A percentile compares a stretch with the other conserved stretches of the same genome.
Conservation (phyloP, 768 basidiomycete genomes). For the Serendipita sp. region DNA sequence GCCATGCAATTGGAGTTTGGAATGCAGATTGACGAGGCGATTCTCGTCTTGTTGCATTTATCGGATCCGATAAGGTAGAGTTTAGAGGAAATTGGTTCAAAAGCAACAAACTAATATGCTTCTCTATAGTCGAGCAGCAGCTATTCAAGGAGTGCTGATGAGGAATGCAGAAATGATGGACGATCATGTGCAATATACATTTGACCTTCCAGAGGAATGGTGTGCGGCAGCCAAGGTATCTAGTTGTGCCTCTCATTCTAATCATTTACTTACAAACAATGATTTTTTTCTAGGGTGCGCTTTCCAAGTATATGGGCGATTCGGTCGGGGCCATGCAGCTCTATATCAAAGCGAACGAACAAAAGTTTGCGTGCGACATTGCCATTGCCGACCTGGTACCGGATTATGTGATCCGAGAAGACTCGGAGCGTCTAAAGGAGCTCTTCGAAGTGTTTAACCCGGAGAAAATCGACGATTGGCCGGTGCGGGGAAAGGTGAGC, state of each 20-base stretch:
- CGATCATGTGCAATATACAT: conserved; percentile 16
- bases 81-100: neutral
- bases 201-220: conserved; percentile 72
- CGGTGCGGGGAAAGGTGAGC: conserved; percentile 63
- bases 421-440: conserved; percentile 44
- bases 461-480: conserved; percentile 55
- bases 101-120: conserved; percentile 6
- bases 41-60: conserved; percentile 79
- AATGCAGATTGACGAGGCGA: conserved; percentile 70
- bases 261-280: neutral
- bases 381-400: conserved; percentile 78
- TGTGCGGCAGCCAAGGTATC: conserved; percentile 76
- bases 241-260: neutral
- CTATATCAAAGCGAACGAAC: conserved; percentile 52
- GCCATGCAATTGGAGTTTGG: conserved; percentile 71
- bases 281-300: conserved; percentile 36
- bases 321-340: conserved; percentile 62
- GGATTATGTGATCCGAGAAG: conserved; percentile 62
- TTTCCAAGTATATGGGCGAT: conserved; percentile 42
- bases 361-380: conserved; percentile 63
- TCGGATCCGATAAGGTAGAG: conserved; percentile 65
- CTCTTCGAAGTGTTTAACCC: conserved; percentile 52
- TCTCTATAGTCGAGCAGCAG: conserved; percentile 51
- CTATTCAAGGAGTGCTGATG: conserved; percentile 63
- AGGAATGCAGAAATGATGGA: conserved; percentile 25